Percentiles rank a stretch among this genome's conserved stretches.
Evolutionary conservation across 1,284 basidiomycete genomes (phyloP).

Genomic region (Tilletia setariae): DNA sequence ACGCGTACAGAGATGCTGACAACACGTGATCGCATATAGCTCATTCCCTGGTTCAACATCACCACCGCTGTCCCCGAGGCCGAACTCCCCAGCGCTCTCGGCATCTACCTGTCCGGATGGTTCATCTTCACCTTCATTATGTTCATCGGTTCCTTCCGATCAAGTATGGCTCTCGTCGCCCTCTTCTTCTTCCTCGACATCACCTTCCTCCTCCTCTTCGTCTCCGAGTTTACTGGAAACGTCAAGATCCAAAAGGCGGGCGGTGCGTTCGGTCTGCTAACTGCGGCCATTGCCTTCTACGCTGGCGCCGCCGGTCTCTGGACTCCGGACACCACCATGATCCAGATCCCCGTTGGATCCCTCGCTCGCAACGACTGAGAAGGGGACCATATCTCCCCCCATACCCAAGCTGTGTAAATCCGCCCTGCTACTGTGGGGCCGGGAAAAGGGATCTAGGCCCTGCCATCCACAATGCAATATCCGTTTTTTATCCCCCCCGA

Average conservation of each 20-base stretch:
- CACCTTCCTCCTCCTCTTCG: conserved; percentile 57
- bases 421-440: too few relatives aligned
- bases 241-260: conserved; percentile 34
- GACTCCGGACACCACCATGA: conserved; percentile 58
- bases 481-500: too few relatives aligned
- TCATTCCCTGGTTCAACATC: conserved; percentile 45
- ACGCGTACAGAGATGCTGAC: not conserved
- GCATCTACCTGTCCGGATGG: conserved; percentile 20
- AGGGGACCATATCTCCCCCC: too few relatives aligned
- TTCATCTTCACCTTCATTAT: conserved; percentile 49
- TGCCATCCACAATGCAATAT: too few relatives aligned
- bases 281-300: conserved; percentile 52
- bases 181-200: conserved; percentile 72
- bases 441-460: too few relatives aligned
- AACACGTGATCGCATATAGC: not conserved
- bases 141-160: conserved; percentile 19
- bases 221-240: conserved; percentile 39
- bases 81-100: conserved; percentile 32
- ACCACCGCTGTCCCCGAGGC: conserved; percentile 27
- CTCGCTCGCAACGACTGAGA: not conserved
- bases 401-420: too few relatives aligned
- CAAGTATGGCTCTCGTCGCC: conserved; percentile 54
- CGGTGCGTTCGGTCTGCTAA: conserved; percentile 40
- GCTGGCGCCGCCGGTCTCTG: conserved; percentile 59
- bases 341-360: conserved; percentile 57